Base-by-base conservation (phyloP, 1,139 yeast species). In the Tardiomyces digboiensis region DNA sequence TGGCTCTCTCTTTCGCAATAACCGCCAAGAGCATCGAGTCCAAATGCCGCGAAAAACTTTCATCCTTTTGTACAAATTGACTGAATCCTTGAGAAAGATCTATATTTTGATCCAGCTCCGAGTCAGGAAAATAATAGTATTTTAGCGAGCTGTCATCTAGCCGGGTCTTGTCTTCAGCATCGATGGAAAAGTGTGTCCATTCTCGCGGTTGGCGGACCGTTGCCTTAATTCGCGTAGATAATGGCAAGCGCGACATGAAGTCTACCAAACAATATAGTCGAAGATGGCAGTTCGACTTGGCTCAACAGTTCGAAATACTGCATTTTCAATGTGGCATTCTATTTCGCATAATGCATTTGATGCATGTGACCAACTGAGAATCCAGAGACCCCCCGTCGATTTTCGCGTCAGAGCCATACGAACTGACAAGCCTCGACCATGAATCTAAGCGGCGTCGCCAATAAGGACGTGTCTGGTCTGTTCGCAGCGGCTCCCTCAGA, bases 71-170 rank as follows among this genome's bases (percentile, higher is more conserved):
- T 49, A 70, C 67, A 60, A 83, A 85, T 40, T 76, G 70, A 19
- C 69, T 65, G 54, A 70, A 74, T 0, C 97, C 97, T 2, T 70
- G 72, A 21, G 71, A 70, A 23, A 91, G 69, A 57, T 87, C 89
- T 33, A 76, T 65, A 8, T 69, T 65, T 37, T 67, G 66, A 18
- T 59, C 48, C 14, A 84, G 57, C 40, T 71, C 75, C 6, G 78
- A 61, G 56, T 84, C 88, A 3, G 96, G 93, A 39, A 88, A 70
- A 60, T 87, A 91, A 65, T 72, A 88, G 64, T 86, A 86, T 20
- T 73, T 66, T 42, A 85, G 62, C 8, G 72, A 64, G 0, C 78
- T 67, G 42, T 74, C 78, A 49, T 76, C 80, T 16, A 72, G 62
- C 21, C 71, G 74, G 41, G 70, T 67, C 2, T 78, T 72, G 7